phyloP scores from a whole-genome alignment of 2,329 filamentous ascomycete species.

The Nakataea oryzae region DNA sequence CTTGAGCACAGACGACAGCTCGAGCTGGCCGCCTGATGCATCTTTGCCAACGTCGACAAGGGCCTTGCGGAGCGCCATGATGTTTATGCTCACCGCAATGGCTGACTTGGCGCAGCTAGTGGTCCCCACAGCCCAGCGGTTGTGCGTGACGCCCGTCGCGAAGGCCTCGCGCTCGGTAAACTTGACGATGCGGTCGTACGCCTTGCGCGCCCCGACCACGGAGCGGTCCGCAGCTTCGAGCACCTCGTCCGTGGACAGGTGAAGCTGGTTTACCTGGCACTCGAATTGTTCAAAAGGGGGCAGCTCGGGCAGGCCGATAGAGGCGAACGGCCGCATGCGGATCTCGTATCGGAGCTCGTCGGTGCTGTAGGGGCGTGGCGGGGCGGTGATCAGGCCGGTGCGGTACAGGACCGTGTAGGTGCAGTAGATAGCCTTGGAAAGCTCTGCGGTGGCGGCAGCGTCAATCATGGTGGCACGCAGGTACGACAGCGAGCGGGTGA shows the following conservation, averaged over 20 bases:
- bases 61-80: conserved; percentile 48
- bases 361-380: conserved; percentile 53
- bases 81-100: conserved; percentile 57
- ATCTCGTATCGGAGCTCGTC: conserved; percentile 66
- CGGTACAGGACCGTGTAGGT: conserved; percentile 59
- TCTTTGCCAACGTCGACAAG: conserved; percentile 10
- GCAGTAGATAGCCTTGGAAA: conserved; percentile 42
- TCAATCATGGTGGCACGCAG: conserved; percentile 53
- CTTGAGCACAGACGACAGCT: conserved; percentile 20
- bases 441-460: conserved; percentile 49
- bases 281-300: conserved; percentile 54
- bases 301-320: conserved; percentile 56
- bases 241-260: conserved; percentile 23
- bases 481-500: conserved; percentile 39
- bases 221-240: conserved; percentile 34
- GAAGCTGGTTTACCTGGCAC: conserved; percentile 27
- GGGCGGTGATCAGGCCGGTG: conserved; percentile 39
- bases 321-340: conserved; percentile 75
- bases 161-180: conserved; percentile 42
- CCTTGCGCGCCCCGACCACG: conserved; percentile 37
- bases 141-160: conserved; percentile 40
- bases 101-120: conserved; percentile 58
- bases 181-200: conserved; percentile 45
- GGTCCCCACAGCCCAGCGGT: conserved; percentile 48
- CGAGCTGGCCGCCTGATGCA: conserved; percentile 17